Evolutionary conservation across 192 early-diverging fungal species (phyloP).

Genomic region (Mycoemilia scoparia): DNA sequence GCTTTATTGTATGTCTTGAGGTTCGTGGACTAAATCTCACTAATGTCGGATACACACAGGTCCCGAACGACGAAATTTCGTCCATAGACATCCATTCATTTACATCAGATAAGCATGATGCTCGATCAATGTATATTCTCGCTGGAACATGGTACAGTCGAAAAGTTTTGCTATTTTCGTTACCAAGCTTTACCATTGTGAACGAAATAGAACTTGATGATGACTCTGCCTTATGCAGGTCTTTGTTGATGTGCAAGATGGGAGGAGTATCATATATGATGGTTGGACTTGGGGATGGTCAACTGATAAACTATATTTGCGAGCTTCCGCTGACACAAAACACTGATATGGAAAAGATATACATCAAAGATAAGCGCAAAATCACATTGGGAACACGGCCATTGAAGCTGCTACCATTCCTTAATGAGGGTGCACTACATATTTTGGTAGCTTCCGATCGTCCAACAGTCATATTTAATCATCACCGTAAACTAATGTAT

Average conservation of each 20-base stretch:
- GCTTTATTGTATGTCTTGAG: no score
- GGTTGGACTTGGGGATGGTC: constrained; percentile 71
- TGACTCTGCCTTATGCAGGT: constrained; percentile 44
- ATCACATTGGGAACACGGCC: constrained; percentile 66
- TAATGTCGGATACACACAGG: no score
- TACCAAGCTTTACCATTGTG: no score
- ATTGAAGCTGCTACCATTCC: constrained; percentile 37
- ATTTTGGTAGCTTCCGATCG: constrained; percentile 72
- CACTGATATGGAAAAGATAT: constrained; percentile 21
- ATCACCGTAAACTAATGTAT: constrained; percentile 50
- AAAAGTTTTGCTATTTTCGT: no score
- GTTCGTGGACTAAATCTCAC: no score
- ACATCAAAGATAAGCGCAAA: constrained; percentile 32
- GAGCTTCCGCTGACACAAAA: no score
- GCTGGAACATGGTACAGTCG: no score
- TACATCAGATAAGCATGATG: no score
- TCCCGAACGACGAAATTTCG: no score
- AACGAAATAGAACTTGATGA: constrained; percentile 2
- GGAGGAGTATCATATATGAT: constrained; percentile 51
- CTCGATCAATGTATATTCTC: no score
- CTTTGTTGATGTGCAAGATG: constrained; percentile 42
- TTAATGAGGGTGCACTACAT: constrained; percentile 14
- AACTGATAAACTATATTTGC: constrained; percentile 44
- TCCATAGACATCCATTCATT: no score
- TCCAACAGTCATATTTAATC: constrained; percentile 58